Percentiles rank a stretch among this genome's conserved stretches.
phyloP scores from a whole-genome alignment of 192 early-diverging fungal genomes.

The Podila minutissima region DNA sequence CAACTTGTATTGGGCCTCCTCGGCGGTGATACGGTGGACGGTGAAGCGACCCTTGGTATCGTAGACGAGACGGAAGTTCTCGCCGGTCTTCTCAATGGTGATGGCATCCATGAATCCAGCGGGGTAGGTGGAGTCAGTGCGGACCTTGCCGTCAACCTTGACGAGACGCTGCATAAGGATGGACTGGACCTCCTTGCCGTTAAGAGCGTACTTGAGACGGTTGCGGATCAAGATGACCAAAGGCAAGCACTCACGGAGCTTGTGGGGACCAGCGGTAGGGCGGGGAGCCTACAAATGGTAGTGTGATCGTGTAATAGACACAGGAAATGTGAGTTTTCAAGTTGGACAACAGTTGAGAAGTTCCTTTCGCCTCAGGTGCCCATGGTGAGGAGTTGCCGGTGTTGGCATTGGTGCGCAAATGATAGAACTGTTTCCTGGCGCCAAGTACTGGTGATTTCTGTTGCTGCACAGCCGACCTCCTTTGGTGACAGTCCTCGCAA shows the following conservation, averaged over 20 bases:
- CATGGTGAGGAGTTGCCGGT: no score
- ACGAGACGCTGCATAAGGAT: conserved; percentile 99
- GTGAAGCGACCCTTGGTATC: conserved; percentile 99
- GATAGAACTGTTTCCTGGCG: no score
- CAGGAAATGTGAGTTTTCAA: no score
- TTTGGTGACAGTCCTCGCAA: no score
- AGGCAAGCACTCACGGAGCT: conserved; percentile 98
- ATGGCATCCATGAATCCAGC: conserved; percentile 96
- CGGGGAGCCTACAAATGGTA: conserved; percentile 77
- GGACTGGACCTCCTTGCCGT: conserved; percentile 93
- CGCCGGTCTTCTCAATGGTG: conserved; percentile 58
- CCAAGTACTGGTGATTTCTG: no score
- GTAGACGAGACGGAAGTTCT: conserved; percentile 99
- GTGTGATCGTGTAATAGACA: neutral
- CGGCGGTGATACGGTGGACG: conserved; percentile 97
- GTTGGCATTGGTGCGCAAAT: no score
- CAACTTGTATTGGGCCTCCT: conserved; percentile 99
- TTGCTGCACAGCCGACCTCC: no score
- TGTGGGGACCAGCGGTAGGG: conserved; percentile 98
- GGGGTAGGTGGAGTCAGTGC: conserved; percentile 96
- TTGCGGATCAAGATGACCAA: conserved; percentile 99
- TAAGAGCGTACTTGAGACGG: conserved; percentile 99
- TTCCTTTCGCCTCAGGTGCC: no score
- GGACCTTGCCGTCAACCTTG: conserved; percentile 99
- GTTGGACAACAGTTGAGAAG: no score